Evolutionary conservation across 805 yeast genomes (phyloP).

Genomic region (Scheffersomyces lignosus): DNA sequence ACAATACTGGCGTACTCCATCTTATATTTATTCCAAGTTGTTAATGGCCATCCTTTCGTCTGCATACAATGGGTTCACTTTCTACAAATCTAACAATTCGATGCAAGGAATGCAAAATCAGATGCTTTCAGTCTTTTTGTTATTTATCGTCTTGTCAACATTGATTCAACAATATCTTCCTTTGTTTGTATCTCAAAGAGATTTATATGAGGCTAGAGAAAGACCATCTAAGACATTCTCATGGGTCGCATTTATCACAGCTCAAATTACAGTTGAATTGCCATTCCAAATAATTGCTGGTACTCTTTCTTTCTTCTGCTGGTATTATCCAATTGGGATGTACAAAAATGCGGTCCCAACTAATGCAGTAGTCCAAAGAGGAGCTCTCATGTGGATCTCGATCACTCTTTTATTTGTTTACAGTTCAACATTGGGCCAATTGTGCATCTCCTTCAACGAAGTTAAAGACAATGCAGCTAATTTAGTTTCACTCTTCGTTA

Average conservation of each 20-base stretch:
- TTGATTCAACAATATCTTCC: constrained; percentile 64
- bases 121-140: constrained; percentile 75
- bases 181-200: constrained; percentile 53
- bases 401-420: constrained; percentile 17
- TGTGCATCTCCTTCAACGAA: constrained; percentile 22
- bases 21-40: constrained; percentile 18
- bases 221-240: constrained; percentile 71
- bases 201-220: constrained; percentile 69
- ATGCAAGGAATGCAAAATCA: constrained; percentile 50
- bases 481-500: constrained; percentile 22
- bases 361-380: constrained; percentile 24
- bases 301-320: constrained; percentile 15
- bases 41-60: constrained; percentile 11
- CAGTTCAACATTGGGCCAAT: constrained; percentile 23
- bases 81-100: constrained; percentile 13
- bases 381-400: constrained; percentile 37
- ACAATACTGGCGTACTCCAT: constrained; percentile 31
- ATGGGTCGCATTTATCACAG: constrained; percentile 62
- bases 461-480: constrained; percentile 26
- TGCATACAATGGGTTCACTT: constrained; percentile 15
- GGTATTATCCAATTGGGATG: constrained; percentile 24
- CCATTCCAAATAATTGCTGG: constrained; percentile 65
- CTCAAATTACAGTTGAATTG: constrained; percentile 63
- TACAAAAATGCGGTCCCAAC: constrained; percentile 21
- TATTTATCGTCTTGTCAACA: constrained; percentile 54